phyloP scores from a whole-genome alignment of 352 stramenopile genomes.

The Phytophthora macrochlamydospora region DNA sequence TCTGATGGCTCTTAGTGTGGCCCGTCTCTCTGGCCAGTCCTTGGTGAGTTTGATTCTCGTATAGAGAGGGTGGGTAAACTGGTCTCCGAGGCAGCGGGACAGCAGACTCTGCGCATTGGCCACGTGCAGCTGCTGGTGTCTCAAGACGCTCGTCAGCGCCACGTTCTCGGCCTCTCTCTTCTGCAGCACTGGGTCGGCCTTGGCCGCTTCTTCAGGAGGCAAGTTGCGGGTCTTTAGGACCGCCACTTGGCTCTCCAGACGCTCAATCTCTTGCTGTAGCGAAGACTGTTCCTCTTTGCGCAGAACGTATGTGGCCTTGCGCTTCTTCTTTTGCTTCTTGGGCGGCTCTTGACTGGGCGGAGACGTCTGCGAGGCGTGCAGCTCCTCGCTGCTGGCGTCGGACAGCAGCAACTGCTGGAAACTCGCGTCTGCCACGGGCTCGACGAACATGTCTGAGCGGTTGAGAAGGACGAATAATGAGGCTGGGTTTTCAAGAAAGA shows the following conservation, averaged over 20 bases:
- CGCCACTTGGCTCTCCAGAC: slow-evolving; percentile 39
- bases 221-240: slow-evolving; percentile 31
- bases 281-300: slow-evolving; percentile 44
- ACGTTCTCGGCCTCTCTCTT: slow-evolving; percentile 23
- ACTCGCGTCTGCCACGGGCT: neutral
- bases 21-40: slow-evolving; percentile 25
- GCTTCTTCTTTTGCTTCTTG: slow-evolving; percentile 27
- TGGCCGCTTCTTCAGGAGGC: slow-evolving; percentile 15
- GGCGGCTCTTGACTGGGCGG: neutral
- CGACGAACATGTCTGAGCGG: neutral
- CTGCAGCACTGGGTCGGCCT: slow-evolving; percentile 28
- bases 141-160: slow-evolving; percentile 21
- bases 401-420: neutral
- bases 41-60: slow-evolving; percentile 20
- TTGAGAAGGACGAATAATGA: neutral
- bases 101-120: slow-evolving; percentile 45
- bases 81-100: slow-evolving; percentile 32
- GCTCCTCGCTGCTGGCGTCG: neutral
- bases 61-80: slow-evolving; percentile 29
- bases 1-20: slow-evolving; percentile 25
- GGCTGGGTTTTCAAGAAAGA: too few species aligned
- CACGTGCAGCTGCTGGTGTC: slow-evolving; percentile 45
- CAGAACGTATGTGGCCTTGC: slow-evolving; percentile 40
- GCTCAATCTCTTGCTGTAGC: slow-evolving; percentile 34
- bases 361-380: neutral